Evolutionary conservation across 2,329 filamentous ascomycete genomes (phyloP), one percentile per base, ranked within the genome.

Genomic region (Cladosporium velox): DNA sequence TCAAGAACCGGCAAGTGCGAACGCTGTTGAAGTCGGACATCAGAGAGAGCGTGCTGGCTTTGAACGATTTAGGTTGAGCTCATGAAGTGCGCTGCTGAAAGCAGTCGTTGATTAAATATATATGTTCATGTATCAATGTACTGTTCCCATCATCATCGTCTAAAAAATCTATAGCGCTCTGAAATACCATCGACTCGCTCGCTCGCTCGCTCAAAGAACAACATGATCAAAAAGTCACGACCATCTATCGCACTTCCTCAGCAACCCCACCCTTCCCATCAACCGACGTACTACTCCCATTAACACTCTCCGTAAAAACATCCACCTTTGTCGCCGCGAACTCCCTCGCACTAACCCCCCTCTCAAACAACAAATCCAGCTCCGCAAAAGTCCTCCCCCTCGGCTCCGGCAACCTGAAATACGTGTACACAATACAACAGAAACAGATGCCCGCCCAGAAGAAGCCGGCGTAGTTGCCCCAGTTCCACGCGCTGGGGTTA

Each of bases 371-470:
- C 59, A 96, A 73, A 76, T 97, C 92, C 65, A 97, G 81, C 78
- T 97, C 93, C 7, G 92, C 93, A 74, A 94, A 97, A 0, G 91
- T 90, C 51, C 92, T 87, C 11, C 91, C 93, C 3, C 82, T 82
- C 0, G 93, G 92, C 76, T 97, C 92, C 0, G 93, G 93, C 0
- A 94, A 82, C 14, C 91, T 86, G 82, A 93, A 93, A 75, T 88
- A 94, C 0, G 90, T 90, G 79, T 94, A 96, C 18, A 95, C 80
- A 73, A 93, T 87, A 80, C 91, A 95, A 65, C 88, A 79, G 80
- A 92, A 91, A 79, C 91, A 94, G 66, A 92, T 88, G 0, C 89
- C 91, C 15, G 87, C 89, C 91, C 92, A 92, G 82, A 96, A 96
- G 81, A 96, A 96, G 32, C 93, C 92, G 0, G 92, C 87, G 72